Evolutionary conservation across 257 asterid species (phyloP).

Genomic region (Solanum infundibuliforme): DNA sequence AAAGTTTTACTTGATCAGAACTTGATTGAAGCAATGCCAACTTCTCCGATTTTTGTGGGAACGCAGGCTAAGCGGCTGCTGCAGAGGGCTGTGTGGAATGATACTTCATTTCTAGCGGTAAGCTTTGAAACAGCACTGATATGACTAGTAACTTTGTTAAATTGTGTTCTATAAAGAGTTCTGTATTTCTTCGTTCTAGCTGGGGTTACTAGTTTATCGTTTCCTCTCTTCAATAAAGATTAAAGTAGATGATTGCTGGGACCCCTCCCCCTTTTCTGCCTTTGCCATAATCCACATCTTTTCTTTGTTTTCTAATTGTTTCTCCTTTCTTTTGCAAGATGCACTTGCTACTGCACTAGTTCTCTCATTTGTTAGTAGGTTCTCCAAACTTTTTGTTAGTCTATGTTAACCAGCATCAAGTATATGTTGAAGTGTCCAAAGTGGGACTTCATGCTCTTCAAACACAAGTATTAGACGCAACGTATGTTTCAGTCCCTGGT

Average conservation of each 20-base stretch:
- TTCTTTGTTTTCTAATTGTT: neutral
- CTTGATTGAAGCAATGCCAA: slow-evolving; percentile 95
- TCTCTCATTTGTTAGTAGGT: neutral
- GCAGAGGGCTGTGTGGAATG: slow-evolving; percentile 97
- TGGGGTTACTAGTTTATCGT: neutral
- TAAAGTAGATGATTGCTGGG: neutral
- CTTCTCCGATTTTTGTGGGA: slow-evolving; percentile 91
- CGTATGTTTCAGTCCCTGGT: neutral
- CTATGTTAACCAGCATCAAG: neutral
- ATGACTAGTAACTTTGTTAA: neutral
- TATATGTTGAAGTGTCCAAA: neutral
- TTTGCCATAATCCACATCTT: neutral
- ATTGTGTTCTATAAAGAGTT: neutral
- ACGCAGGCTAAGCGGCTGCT: slow-evolving; percentile 72
- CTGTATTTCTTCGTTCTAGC: neutral
- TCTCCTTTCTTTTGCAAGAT: neutral
- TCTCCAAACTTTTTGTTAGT: neutral
- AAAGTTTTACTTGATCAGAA: slow-evolving; percentile 90
- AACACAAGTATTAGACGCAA: neutral
- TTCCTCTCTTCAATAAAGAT: neutral
- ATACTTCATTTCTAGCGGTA: slow-evolving; percentile 89
- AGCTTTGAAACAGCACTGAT: slow-evolving; percentile 16
- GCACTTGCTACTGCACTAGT: neutral
- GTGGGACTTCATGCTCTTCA: neutral
- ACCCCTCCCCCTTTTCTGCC: neutral